These are phyloP conservation scores for Phellopilus nigrolimitatus DNA, from an alignment of 1,284 basidiomycete genomes.

Conservation along the genomic window DNA sequence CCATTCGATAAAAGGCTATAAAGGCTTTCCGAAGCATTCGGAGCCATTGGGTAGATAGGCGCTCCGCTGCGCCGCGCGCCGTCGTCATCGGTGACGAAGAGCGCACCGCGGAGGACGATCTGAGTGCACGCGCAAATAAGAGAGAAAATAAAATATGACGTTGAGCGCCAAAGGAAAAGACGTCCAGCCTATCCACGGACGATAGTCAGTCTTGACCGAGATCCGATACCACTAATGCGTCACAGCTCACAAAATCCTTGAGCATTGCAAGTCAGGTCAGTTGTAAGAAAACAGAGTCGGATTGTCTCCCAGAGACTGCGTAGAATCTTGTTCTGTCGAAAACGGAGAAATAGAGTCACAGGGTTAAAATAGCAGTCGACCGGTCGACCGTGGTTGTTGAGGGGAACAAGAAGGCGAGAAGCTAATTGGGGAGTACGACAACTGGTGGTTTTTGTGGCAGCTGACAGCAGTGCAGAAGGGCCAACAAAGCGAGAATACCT, in stretches of 20 bases:
- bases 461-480: too few species aligned
- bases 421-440: conserved; percentile 1
- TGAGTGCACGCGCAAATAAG: conserved; percentile 10
- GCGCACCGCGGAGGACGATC: conserved; percentile 8
- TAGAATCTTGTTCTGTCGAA: background rate
- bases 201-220: background rate
- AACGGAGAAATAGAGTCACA: background rate
- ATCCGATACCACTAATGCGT: background rate
- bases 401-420: background rate
- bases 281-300: background rate
- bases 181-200: conserved; percentile 1
- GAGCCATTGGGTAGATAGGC: background rate
- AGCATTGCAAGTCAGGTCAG: conserved; percentile 6
- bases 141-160: conserved; percentile 11
- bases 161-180: conserved; percentile 8
- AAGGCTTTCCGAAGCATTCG: background rate
- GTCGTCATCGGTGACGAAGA: conserved; percentile 8
- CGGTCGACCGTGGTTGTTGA: background rate
- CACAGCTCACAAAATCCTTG: conserved; percentile 15
- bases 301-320: background rate
- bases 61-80: background rate
- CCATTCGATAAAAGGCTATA: conserved; percentile 3
- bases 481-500: too few species aligned
- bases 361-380: background rate
- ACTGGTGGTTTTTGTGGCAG: too few species aligned